Conservation (phyloP, 306 rosid species). For the cucumber (Cucumis sativus) region DNA sequence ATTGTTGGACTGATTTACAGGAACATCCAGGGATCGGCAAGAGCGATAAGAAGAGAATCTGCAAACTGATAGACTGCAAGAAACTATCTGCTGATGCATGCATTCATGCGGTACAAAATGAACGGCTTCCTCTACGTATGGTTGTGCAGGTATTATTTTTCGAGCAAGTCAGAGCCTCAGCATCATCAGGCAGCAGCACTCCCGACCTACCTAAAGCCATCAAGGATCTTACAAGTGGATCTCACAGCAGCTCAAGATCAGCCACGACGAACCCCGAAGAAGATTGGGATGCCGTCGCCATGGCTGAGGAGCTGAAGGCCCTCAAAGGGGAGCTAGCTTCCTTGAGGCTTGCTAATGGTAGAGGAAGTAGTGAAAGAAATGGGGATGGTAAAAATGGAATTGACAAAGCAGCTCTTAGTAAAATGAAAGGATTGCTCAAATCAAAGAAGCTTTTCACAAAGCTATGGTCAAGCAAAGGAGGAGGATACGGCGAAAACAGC, state of each 20-base stretch:
- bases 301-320: constrained; percentile 78
- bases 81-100: constrained; percentile 84
- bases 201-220: constrained; percentile 74
- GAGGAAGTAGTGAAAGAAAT: constrained; percentile 35
- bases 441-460: constrained; percentile 69
- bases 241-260: constrained; percentile 81
- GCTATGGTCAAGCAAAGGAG: constrained; percentile 86
- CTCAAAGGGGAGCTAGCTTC: constrained; percentile 79
- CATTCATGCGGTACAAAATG: constrained; percentile 87
- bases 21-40: constrained; percentile 77
- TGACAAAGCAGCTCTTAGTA: constrained; percentile 65
- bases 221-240: constrained; percentile 50
- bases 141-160: constrained; percentile 92
- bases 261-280: constrained; percentile 72
- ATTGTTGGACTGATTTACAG: constrained; percentile 26
- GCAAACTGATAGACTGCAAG: constrained; percentile 92
- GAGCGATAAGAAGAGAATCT: constrained; percentile 75
- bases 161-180: constrained; percentile 72
- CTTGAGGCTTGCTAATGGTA: constrained; percentile 50
- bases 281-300: constrained; percentile 58
- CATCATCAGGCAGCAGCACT: constrained; percentile 83
- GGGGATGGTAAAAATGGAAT: constrained; percentile 35
- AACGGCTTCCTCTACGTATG: constrained; percentile 86
- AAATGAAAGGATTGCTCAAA: constrained; percentile 70
- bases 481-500: constrained; percentile 69